Base-by-base conservation (phyloP, 2,329 filamentous ascomycete genomes). In the Aspergillus clavatus region DNA sequence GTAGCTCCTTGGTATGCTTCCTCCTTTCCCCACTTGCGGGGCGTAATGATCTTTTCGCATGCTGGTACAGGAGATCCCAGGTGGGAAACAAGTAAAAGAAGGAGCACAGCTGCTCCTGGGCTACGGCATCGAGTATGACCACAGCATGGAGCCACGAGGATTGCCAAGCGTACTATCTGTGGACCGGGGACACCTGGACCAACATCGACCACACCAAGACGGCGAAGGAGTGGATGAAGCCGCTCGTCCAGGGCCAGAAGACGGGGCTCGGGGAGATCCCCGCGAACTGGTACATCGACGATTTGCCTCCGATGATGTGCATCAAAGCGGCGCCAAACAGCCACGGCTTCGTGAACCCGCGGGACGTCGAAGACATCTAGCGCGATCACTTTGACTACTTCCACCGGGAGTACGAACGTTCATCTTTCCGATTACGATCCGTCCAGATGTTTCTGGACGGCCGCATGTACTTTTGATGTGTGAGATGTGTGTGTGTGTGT, bases 401-500 rank as follows among this genome's bases (percentile, higher is more conserved):
- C 57, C 89, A 88, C 60, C 73, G 83, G 31, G 83, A 88, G 63
- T 84, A 87, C 50, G 83, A 89, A 82, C 86, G 55, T 88, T 88
- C 51, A 79, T 87, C 38, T 88, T 88, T 56, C 84, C 86, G 0
- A 84, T 89, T 61, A 87, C 84, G 0, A 83, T 88, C 26, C 85
- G 89, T 62, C 85, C 85, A 0, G 84, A 89, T 57, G 82, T 86
- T 0, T 82, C 78, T 1, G 86, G 86, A 0, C 72, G 84, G 14
- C 86, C 85, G 1, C 86, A 88, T 63, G 85, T 81, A 0, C 56
- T 88, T 14, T 66, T 87, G 12, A 87, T 88, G 84, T 82, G 87
- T 52, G 83, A 88, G 65, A 74, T 82, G 74, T 79, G n/a, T n/a
- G n/a, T n/a, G n/a, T n/a, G n/a, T n/a, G n/a, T n/a, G n/a, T n/a